Evolutionary conservation across 176 grass and related monocot species (phyloP).

Genomic region (Carex pumila): DNA sequence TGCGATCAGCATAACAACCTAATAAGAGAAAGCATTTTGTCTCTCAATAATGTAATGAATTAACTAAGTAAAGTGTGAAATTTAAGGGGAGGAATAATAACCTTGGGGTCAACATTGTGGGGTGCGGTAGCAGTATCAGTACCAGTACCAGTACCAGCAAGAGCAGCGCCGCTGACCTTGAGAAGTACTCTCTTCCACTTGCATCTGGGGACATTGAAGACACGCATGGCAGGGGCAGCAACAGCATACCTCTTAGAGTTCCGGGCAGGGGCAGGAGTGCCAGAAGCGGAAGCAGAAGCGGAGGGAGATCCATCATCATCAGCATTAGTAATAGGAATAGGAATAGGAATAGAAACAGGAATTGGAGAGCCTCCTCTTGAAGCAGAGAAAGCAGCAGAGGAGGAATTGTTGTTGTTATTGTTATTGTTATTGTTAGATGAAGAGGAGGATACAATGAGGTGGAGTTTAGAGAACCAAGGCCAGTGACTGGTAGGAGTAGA

Average conservation of each 20-base stretch:
- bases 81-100: conserved; percentile 10
- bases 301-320: conserved; percentile 49
- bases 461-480: conserved; percentile 91
- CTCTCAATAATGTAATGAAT: not conserved
- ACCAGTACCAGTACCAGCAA: conserved; percentile 36
- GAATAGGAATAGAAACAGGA: not conserved
- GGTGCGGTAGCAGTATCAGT: conserved; percentile 33
- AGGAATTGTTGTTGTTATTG: not conserved
- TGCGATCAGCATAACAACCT: conserved; percentile 71
- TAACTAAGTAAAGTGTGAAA: not conserved
- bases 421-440: conserved; percentile 28
- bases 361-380: not conserved
- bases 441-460: conserved; percentile 46
- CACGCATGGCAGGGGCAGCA: not conserved
- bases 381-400: conserved; percentile 1
- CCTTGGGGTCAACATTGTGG: conserved; percentile 96
- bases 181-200: conserved; percentile 91
- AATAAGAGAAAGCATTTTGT: not conserved
- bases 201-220: conserved; percentile 36
- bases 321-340: not conserved
- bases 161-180: conserved; percentile 62
- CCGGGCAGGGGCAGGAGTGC: not conserved
- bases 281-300: not conserved
- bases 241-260: not conserved
- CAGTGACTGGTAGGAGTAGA: conserved; percentile 42